phyloP scores from a whole-genome alignment of 352 stramenopile genomes.

The Phytophthora rubi region DNA sequence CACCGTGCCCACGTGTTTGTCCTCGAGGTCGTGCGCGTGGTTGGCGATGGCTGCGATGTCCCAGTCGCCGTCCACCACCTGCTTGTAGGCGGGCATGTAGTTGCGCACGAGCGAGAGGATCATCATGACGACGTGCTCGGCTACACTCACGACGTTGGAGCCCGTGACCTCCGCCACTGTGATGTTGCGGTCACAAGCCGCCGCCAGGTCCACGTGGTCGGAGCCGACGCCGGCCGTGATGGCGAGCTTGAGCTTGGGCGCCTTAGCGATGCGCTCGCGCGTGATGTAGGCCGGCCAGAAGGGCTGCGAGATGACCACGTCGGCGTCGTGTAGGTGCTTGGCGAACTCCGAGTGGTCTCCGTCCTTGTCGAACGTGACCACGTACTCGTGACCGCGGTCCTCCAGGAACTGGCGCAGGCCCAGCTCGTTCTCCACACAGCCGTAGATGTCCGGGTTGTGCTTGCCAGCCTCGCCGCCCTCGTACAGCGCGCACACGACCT shows the following conservation, averaged over 20 bases:
- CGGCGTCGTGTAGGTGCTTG: slow-evolving; percentile 42
- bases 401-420: slow-evolving; percentile 54
- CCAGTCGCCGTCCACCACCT: slow-evolving; percentile 46
- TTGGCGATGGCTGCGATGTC: slow-evolving; percentile 49
- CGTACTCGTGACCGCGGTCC: slow-evolving; percentile 43
- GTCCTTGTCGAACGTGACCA: slow-evolving; percentile 58
- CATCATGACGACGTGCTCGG: slow-evolving; percentile 60
- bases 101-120: slow-evolving; percentile 49
- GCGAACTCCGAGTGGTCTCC: slow-evolving; percentile 51
- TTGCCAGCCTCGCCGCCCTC: slow-evolving; percentile 34
- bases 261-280: slow-evolving; percentile 44
- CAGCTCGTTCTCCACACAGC: slow-evolving; percentile 52
- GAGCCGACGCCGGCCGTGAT: slow-evolving; percentile 54
- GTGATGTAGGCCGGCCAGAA: slow-evolving; percentile 63
- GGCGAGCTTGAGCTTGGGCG: slow-evolving; percentile 50
- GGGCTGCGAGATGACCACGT: slow-evolving; percentile 59
- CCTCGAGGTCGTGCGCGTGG: slow-evolving; percentile 49
- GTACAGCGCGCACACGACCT: slow-evolving; percentile 44
- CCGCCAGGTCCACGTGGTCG: slow-evolving; percentile 53
- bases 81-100: slow-evolving; percentile 55
- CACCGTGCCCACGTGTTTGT: slow-evolving; percentile 49
- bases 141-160: slow-evolving; percentile 52
- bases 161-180: slow-evolving; percentile 53
- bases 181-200: slow-evolving; percentile 47
- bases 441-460: slow-evolving; percentile 42